Evolutionary conservation across 768 basidiomycete genomes (phyloP), one percentile per base, ranked within the genome.

Genomic region (Strobilomyces confusus): DNA sequence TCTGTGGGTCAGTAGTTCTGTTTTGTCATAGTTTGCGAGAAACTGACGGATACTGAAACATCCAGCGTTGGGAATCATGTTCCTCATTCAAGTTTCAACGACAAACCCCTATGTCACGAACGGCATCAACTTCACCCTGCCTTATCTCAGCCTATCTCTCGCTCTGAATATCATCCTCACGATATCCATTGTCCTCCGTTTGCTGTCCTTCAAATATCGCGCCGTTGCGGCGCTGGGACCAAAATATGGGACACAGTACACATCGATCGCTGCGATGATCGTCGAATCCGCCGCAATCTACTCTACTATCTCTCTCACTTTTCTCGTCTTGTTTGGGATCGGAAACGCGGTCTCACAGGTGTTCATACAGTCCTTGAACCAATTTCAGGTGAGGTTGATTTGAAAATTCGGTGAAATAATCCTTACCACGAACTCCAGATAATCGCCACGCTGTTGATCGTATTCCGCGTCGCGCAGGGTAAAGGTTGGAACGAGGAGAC

Each of bases 211-310:
- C 17, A 65, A 68, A n/a, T 40, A 56, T 32, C 51, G 33, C 9
- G 33, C 54, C 1, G 14, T 43, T 5, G n/a, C 32, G 1, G 49
- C 49, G 1, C 44, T 75, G 1, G 70, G 71, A n/a, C 23, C 46
- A 14, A 50, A 45, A 30, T 50, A 65, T 25, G 60, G 64, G 7
- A 38, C 37, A 9, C 59, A 63, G 15, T 75, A 75, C 47, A 63
- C 68, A 5, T 67, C 63, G 3, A 49, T 73, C 12, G 64, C 63
- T 9, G 61, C 73, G 5, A 72, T 76, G 59, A 36, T 72, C 29
- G 44, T 75, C 44, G 74, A 75, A 56, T 70, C 69, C 0, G 70
- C 69, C 2, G 58, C 67, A 3, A 41, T 70, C 3, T 73, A 72
- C 43, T 61, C 68, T 5, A 15, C 57, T 6, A 44, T 63, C 15